Evolutionary conservation across 108 stramenopile species (phyloP).

Genomic region (Skeletonema potamos): DNA sequence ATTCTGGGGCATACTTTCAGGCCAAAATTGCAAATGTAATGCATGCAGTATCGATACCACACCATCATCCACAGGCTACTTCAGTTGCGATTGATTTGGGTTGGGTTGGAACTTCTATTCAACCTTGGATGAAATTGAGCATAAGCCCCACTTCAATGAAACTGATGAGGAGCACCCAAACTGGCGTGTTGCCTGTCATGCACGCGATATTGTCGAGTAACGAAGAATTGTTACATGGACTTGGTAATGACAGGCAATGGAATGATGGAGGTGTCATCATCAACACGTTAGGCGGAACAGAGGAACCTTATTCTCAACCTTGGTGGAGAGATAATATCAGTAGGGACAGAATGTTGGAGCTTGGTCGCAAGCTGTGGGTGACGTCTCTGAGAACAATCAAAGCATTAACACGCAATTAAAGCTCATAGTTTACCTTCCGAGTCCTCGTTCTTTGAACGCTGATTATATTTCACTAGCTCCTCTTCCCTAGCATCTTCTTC

Average conservation of each 20-base stretch:
- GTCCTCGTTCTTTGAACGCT: not conserved
- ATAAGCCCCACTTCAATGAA: slow-evolving; percentile 28
- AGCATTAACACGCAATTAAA: not conserved
- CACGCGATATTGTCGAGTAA: slow-evolving; percentile 35
- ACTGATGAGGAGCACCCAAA: slow-evolving; percentile 25
- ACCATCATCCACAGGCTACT: slow-evolving; percentile 13
- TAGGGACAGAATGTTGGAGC: slow-evolving; percentile 23
- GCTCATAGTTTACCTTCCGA: not conserved
- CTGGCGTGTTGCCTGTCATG: slow-evolving; percentile 32
- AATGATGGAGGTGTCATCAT: slow-evolving; percentile 29
- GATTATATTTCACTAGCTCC: not conserved
- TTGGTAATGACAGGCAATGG: slow-evolving; percentile 14
- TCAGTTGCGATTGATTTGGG: slow-evolving; percentile 42
- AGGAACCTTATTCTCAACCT: slow-evolving; percentile 29
- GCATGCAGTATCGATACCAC: slow-evolving; percentile 41
- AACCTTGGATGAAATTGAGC: slow-evolving; percentile 27
- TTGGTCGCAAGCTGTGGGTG: slow-evolving; percentile 28
- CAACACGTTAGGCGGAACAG: slow-evolving; percentile 22
- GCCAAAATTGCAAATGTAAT: slow-evolving; percentile 44
- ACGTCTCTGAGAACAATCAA: slow-evolving; percentile 11
- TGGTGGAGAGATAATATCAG: slow-evolving; percentile 28
- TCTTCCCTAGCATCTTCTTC: slow-evolving; percentile 36
- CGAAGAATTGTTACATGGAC: slow-evolving; percentile 14
- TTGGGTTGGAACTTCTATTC: slow-evolving; percentile 42
- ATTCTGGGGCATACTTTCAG: slow-evolving; percentile 29